Conservation (phyloP, 352 stramenopile genomes). For the Pythium dissimile region DNA sequence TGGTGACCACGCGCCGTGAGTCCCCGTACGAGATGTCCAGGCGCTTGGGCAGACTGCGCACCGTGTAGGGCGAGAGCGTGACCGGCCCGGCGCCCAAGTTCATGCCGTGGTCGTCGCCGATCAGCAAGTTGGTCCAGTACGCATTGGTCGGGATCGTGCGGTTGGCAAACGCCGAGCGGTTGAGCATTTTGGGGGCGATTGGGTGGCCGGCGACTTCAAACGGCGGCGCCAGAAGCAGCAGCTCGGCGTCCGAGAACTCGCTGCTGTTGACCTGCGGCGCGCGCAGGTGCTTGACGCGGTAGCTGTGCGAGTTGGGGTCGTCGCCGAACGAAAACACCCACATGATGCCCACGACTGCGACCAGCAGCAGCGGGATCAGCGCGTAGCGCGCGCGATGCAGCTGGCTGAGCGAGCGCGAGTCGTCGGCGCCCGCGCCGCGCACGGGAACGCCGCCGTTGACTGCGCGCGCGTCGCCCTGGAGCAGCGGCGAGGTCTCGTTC, state of each 20-base stretch:
- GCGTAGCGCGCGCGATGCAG: constrained; percentile 51
- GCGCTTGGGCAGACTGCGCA: constrained; percentile 60
- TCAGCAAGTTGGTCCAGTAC: constrained; percentile 89
- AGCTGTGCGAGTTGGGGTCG: constrained; percentile 18
- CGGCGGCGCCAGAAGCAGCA: constrained; percentile 55
- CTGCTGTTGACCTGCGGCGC: constrained; percentile 13
- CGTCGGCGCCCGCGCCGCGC: neutral
- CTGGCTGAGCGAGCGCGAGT: constrained; percentile 11
- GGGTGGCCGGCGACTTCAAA: constrained; percentile 53
- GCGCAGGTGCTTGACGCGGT: constrained; percentile 10
- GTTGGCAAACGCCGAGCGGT: constrained; percentile 31
- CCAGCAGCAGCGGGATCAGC: constrained; percentile 44
- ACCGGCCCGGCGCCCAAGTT: constrained; percentile 70
- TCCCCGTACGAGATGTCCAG: constrained; percentile 85
- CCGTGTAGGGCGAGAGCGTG: constrained; percentile 81
- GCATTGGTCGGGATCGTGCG: constrained; percentile 79
- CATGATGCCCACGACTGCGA: constrained; percentile 47
- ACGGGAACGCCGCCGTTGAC: neutral
- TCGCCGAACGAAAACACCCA: constrained; percentile 31
- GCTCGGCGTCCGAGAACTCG: constrained; percentile 32
- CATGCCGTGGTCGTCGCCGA: constrained; percentile 68
- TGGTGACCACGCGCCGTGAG: constrained; percentile 60
- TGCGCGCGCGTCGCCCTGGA: constrained; percentile 16
- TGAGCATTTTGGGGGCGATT: constrained; percentile 57
- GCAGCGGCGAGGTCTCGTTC: constrained; percentile 56